A percentile compares a stretch with the other conserved stretches of the same genome.
These are phyloP conservation scores for Dendrocalamus latiflorus DNA, from an alignment of 202 grass and related monocot species.

Conservation along the genomic window DNA sequence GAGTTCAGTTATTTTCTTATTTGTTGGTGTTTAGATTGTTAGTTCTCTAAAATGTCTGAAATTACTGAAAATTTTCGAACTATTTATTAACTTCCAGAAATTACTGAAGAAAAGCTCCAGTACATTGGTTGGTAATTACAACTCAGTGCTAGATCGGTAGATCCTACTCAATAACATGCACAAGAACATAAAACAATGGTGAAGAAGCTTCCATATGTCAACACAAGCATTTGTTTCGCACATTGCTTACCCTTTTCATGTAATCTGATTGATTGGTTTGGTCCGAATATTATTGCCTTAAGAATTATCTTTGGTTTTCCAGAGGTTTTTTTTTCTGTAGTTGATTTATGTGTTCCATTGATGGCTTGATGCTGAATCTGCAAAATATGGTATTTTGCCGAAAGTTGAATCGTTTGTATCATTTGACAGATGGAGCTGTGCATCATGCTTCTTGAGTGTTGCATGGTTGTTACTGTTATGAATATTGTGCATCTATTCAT, in stretches of 20 bases:
- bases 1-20: not conserved
- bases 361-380: not conserved
- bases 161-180: too few species aligned
- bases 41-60: not conserved
- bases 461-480: too few species aligned
- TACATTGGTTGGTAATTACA: not conserved
- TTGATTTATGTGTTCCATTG: conserved; percentile 5
- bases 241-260: not conserved
- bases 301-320: not conserved
- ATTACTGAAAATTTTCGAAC: not conserved
- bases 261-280: not conserved
- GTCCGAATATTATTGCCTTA: not conserved
- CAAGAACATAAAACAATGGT: not conserved
- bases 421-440: conserved; percentile 80
- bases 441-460: conserved; percentile 87
- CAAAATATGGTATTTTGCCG: not conserved
- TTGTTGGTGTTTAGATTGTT: not conserved
- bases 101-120: not conserved
- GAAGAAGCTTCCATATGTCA: not conserved
- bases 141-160: not conserved
- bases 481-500: too few species aligned
- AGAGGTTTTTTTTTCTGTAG: not conserved
- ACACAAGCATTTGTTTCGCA: not conserved
- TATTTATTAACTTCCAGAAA: not conserved
- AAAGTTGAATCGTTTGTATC: conserved; percentile 8